Conservation (phyloP, 768 basidiomycete genomes). For the Trametopsis cervina region DNA sequence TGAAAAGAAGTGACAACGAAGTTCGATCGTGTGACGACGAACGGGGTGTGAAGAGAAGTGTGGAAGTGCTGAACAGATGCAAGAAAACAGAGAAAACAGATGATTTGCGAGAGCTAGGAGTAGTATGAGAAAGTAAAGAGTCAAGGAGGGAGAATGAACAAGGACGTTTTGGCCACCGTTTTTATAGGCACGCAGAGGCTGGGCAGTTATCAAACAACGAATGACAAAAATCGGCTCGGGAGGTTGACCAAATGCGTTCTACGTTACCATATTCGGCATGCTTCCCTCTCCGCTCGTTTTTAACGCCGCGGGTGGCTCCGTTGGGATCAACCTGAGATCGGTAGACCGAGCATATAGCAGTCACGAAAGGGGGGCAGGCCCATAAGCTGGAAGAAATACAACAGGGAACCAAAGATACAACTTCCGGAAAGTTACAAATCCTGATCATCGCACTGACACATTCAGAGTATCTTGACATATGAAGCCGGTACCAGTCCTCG, state of each 20-base stretch:
- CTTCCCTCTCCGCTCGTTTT: slow-evolving; percentile 1
- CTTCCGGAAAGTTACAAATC: not conserved
- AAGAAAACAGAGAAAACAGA: not conserved
- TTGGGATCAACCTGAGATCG: too few species aligned
- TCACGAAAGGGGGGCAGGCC: too few species aligned
- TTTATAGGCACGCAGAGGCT: not conserved
- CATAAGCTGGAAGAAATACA: too few species aligned
- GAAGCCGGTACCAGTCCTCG: slow-evolving; percentile 24
- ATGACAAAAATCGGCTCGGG: not conserved
- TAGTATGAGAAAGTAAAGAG: slow-evolving; percentile 2
- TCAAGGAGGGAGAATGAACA: slow-evolving; percentile 1
- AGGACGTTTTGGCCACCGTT: not conserved
- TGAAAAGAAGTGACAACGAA: slow-evolving; percentile 15
- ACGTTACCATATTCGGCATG: not conserved
- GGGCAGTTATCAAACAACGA: not conserved
- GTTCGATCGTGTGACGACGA: slow-evolving; percentile 9
- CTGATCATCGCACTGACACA: not conserved
- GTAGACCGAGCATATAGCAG: too few species aligned
- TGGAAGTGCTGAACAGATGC: not conserved
- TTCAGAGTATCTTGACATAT: slow-evolving; percentile 22
- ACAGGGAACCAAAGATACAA: not conserved
- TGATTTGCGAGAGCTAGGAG: not conserved
- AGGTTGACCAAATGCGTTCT: not conserved
- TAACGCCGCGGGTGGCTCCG: not conserved
- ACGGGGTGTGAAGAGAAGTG: not conserved